Base-by-base conservation (phyloP, 2,329 filamentous ascomycete species). In the Gaeumannomyces tritici region DNA sequence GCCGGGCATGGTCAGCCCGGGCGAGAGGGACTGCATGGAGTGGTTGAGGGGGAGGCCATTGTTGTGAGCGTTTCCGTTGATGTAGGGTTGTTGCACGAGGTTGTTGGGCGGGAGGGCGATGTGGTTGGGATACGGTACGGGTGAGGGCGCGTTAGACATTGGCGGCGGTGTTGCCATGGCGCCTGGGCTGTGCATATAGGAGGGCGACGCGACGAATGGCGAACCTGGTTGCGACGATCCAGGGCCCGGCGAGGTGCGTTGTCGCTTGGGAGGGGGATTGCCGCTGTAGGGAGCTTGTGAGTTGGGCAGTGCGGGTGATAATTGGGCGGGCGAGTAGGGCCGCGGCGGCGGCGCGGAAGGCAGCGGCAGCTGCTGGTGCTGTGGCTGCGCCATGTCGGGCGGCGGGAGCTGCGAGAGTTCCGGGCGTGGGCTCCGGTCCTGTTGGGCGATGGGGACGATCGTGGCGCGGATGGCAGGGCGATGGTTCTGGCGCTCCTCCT, bases 41-140 rank as follows among this genome's bases (percentile, higher is more conserved):
- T 60, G 33, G 59, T 29, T 60, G 42, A 60, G 7, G 24, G 29
- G 29, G 24, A 29, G 13, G 13, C 59, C 42, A 51, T 51, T 54
- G n/a, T 60, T 60, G 18, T 28, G 42, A 13, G 67, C 59, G 47
- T 65, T 66, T 57, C 69, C 66, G 59, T 72, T 70, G 13, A 64
- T 63, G 57, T 70, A 69, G 4, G 66, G 51, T 63, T 67, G 54
- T 59, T 78, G 75, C 31, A 31, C 31, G 35, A 59, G 21, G 42
- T 51, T 51, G 21, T 18, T n/a, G 18, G 42, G 81, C 47, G 82
- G 42, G 26, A 51, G 26, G 11, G 42, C 24, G 59, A 51, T 60
- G 80, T 59, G 81, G 81, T 63, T 84, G 86, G 33, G 83, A 81
- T 67, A 85, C 85, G 65, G 86, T 88, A 73, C 84, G 90, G 62